A percentile compares a stretch with the other conserved stretches of the same genome.
Conservation (phyloP, 1,284 basidiomycete genomes). For the Schizophyllum amplum region DNA sequence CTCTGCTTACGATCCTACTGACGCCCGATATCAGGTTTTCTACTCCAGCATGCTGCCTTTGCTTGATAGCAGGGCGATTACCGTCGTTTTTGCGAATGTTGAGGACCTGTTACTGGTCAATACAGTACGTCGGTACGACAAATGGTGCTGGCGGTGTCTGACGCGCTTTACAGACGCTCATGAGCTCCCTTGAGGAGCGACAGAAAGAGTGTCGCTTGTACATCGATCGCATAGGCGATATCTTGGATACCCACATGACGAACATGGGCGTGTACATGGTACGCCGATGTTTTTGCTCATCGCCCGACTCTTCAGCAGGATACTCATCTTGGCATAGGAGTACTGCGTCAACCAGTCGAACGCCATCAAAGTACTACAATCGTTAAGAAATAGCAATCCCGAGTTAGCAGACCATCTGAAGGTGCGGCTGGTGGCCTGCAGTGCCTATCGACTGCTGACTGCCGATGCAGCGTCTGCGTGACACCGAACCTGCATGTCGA, state of each 20-base stretch:
- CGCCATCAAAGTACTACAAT: constrained; percentile 74
- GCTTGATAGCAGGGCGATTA: constrained; percentile 72
- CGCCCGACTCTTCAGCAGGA: not conserved
- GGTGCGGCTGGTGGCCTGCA: constrained; percentile 29
- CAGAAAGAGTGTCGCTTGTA: constrained; percentile 90
- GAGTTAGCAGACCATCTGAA: constrained; percentile 62
- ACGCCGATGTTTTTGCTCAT: constrained; percentile 17
- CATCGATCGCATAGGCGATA: constrained; percentile 82
- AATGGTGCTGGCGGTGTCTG: constrained; percentile 3
- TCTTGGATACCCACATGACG: constrained; percentile 67
- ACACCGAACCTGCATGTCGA: constrained; percentile 66
- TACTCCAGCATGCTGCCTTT: constrained; percentile 72
- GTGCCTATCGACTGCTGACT: not conserved
- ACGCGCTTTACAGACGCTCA: constrained; percentile 46
- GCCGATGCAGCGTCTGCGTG: constrained; percentile 46
- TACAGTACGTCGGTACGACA: constrained; percentile 43
- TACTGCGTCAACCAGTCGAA: constrained; percentile 89
- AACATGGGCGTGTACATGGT: constrained; percentile 79
- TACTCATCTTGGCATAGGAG: constrained; percentile 40
- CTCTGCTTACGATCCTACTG: not conserved
- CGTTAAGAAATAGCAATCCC: constrained; percentile 60
- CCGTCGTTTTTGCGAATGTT: constrained; percentile 87
- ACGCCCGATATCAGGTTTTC: constrained; percentile 41
- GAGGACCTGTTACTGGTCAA: constrained; percentile 87
- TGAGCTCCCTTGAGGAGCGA: constrained; percentile 82